Percentiles rank a stretch among this genome's conserved stretches.
Conservation (phyloP, 208 protist species). For the Acanthamoeba royreba region DNA sequence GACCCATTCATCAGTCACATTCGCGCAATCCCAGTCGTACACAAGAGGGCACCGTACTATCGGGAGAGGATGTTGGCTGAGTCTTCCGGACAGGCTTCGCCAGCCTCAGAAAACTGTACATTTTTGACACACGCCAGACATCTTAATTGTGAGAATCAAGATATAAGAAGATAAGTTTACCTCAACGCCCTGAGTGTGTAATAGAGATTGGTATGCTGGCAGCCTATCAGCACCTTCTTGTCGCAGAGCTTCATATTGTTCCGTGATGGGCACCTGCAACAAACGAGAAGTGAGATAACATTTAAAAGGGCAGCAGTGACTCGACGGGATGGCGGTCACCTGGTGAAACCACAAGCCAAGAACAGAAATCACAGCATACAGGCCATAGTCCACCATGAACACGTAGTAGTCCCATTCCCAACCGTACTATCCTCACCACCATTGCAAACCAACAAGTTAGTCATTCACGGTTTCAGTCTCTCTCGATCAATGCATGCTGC, state of each 20-base stretch:
- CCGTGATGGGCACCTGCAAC: neutral
- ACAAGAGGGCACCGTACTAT: neutral
- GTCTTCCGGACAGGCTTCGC: neutral
- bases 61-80: constrained; percentile 6
- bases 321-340: neutral
- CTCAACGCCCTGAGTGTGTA: neutral
- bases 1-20: neutral
- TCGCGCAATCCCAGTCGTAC: neutral
- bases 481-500: neutral
- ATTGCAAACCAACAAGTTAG: neutral
- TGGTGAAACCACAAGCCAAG: constrained; percentile 2
- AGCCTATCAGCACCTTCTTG: neutral
- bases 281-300: neutral
- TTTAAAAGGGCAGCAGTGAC: too few relatives aligned
- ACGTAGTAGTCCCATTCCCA: neutral
- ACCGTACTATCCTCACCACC: neutral
- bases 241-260: neutral
- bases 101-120: neutral
- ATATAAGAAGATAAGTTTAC: neutral
- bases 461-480: neutral
- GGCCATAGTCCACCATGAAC: neutral
- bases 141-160: neutral
- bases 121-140: neutral
- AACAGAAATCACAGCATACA: neutral
- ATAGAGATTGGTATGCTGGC: neutral